Percentiles rank a stretch among this genome's conserved stretches.
Conservation (phyloP, 2,329 filamentous ascomycete genomes). For the Xylaria sp. region DNA sequence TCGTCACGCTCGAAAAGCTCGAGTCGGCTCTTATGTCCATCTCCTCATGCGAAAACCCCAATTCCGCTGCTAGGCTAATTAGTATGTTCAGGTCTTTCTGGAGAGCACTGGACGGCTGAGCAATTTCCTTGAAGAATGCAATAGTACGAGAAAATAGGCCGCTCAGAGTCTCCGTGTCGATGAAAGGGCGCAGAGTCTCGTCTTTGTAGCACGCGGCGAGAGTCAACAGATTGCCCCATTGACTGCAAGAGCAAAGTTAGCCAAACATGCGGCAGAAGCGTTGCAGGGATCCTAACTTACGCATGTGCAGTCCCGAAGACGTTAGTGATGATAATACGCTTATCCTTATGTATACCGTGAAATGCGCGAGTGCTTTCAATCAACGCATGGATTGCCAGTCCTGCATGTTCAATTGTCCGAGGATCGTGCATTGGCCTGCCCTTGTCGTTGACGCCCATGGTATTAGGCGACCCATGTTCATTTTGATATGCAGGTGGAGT, state of each 20-base stretch:
- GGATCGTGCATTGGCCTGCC: constrained; percentile 46
- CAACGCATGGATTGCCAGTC: constrained; percentile 76
- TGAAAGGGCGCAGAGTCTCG: constrained; percentile 65
- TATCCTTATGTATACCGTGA: constrained; percentile 66
- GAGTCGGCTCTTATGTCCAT: constrained; percentile 49
- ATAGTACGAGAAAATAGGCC: constrained; percentile 79
- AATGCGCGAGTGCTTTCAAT: constrained; percentile 89
- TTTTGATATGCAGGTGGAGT: constrained; percentile 41
- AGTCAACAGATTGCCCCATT: constrained; percentile 97
- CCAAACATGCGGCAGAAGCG: constrained; percentile 8
- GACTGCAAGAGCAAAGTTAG: constrained; percentile 61
- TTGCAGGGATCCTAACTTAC: constrained; percentile 67
- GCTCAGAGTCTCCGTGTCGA: constrained; percentile 67
- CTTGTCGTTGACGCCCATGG: constrained; percentile 34
- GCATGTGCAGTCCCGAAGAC: constrained; percentile 95
- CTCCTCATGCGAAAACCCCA: constrained; percentile 55
- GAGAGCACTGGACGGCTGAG: constrained; percentile 80
- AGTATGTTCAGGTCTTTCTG: constrained; percentile 80
- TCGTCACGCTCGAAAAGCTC: constrained; percentile 58
- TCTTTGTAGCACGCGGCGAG: constrained; percentile 83
- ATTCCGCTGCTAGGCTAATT: constrained; percentile 58
- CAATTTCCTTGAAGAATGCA: constrained; percentile 75
- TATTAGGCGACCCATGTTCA: constrained; percentile 34
- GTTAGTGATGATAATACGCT: constrained; percentile 89
- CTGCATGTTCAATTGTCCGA: constrained; percentile 65